Evolutionary conservation across 2,329 filamentous ascomycete species (phyloP), one percentile per base, ranked within the genome.

Genomic region (Talaromyces sp.): DNA sequence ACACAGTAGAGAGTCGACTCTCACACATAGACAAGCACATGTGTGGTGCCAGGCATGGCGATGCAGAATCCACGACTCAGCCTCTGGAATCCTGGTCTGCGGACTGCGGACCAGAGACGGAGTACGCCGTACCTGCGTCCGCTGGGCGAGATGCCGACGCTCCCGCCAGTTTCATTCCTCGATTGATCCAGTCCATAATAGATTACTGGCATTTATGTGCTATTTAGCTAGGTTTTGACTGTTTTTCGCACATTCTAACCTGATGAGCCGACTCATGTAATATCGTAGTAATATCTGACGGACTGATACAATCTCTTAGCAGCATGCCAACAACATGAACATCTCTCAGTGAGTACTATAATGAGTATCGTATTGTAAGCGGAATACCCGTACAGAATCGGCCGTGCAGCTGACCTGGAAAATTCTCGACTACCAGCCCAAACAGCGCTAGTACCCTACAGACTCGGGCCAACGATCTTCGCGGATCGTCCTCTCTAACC

Each of bases 351-450:
- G 22, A 31, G 50, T 25, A 56, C 33, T 35, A 6, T 31, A 7
- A 31, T 31, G 4, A 31, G 27, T 31, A 31, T 31, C 52, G 62
- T 31, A 54, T 61, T 52, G 43, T 62, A 52, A 52, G 49, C 49
- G 49, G 27, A 52, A 52, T 31, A 52, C 49, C 19, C 8, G 27
- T 41, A 47, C 33, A 49, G 54, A 54, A 33, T 25, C 39, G 54
- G 19, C 25, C 37, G 60, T 25, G 49, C 61, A 63, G 61, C 50
- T 63, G 61, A 63, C 61, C 50, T 63, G 61, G 27, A 63, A 63
- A 63, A 56, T 47, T 41, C 37, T 25, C 33, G 58, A 45, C 52
- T 56, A 39, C 13, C n/a, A 39, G 33, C 52, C 52, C 25, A 56
- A 56, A 56, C n/a, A 22, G 52, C 52, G 52, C 52, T 56, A 39